Conservation (phyloP, 169 alveolate species). For the Theileria annulata region DNA sequence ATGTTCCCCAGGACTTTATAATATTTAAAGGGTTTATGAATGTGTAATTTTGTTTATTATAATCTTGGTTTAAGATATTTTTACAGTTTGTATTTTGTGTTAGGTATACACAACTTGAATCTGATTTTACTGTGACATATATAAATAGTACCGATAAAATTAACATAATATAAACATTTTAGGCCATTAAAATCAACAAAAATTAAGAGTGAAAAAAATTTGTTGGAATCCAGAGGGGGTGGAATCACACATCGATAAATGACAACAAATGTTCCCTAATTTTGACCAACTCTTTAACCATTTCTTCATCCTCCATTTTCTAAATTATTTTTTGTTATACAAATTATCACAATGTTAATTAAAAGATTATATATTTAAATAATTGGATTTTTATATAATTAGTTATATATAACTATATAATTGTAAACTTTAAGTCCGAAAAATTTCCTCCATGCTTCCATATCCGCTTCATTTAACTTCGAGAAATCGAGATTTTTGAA, state of each 20-base stretch:
- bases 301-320: slow-evolving; percentile 3
- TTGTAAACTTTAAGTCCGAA: slow-evolving; percentile 62
- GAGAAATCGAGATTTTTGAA: slow-evolving; percentile 55
- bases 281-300: slow-evolving; percentile 10
- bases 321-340: not conserved
- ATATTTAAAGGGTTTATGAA: slow-evolving; percentile 15
- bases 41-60: not conserved
- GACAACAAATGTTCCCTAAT: slow-evolving; percentile 26
- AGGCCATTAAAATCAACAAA: not conserved
- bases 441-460: slow-evolving; percentile 35
- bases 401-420: not conserved
- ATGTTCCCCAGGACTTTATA: not conserved
- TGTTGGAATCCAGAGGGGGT: slow-evolving; percentile 3
- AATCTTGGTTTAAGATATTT: not conserved
- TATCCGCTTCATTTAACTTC: slow-evolving; percentile 12
- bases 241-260: slow-evolving; percentile 16
- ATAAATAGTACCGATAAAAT: slow-evolving; percentile 10
- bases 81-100: not conserved
- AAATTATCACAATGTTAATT: not conserved
- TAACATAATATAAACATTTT: slow-evolving; percentile 24
- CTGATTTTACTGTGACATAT: not conserved
- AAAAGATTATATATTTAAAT: not conserved
- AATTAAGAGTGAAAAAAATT: not conserved
- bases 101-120: not conserved
- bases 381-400: no score